Evolutionary conservation across 2,329 filamentous ascomycete genomes (phyloP).

Genomic region (Colletotrichum sp.): DNA sequence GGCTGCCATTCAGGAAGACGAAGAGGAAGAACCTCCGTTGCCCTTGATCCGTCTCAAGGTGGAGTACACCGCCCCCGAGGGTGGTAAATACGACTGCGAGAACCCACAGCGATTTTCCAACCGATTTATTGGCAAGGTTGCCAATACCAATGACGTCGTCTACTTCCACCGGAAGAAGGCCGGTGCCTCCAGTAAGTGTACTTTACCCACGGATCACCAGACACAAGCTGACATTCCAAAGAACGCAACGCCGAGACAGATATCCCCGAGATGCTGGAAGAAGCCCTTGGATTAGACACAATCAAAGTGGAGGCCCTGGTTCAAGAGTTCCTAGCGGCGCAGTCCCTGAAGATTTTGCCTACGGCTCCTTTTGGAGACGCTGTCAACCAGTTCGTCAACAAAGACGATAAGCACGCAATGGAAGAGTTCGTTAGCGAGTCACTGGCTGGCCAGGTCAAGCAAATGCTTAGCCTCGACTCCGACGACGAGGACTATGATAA

Average conservation of each 20-base stretch:
- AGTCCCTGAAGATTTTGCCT: constrained; percentile 90
- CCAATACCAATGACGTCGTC: constrained; percentile 92
- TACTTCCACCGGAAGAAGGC: constrained; percentile 91
- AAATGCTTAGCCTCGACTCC: constrained; percentile 69
- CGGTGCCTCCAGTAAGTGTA: constrained; percentile 47
- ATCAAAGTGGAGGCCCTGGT: constrained; percentile 91
- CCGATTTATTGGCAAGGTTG: constrained; percentile 86
- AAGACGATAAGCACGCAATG: constrained; percentile 94
- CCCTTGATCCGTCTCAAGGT: constrained; percentile 90
- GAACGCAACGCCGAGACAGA: constrained; percentile 55
- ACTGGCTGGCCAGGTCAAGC: constrained; percentile 71
- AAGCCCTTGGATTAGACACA: constrained; percentile 71
- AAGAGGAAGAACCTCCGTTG: constrained; percentile 67
- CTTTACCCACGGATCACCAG: neutral
- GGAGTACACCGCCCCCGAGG: constrained; percentile 85
- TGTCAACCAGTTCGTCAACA: constrained; percentile 90
- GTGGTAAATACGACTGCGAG: constrained; percentile 86
- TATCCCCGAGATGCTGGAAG: constrained; percentile 67
- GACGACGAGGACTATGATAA: constrained; percentile 74
- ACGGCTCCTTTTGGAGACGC: constrained; percentile 94
- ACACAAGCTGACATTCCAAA: neutral
- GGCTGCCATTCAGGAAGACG: constrained; percentile 75
- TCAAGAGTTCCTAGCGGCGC: constrained; percentile 82
- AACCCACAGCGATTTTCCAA: constrained; percentile 97
- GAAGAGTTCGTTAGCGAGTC: constrained; percentile 78